Evolutionary conservation across 768 basidiomycete genomes (phyloP).

Genomic region (Serendipita sp.): DNA sequence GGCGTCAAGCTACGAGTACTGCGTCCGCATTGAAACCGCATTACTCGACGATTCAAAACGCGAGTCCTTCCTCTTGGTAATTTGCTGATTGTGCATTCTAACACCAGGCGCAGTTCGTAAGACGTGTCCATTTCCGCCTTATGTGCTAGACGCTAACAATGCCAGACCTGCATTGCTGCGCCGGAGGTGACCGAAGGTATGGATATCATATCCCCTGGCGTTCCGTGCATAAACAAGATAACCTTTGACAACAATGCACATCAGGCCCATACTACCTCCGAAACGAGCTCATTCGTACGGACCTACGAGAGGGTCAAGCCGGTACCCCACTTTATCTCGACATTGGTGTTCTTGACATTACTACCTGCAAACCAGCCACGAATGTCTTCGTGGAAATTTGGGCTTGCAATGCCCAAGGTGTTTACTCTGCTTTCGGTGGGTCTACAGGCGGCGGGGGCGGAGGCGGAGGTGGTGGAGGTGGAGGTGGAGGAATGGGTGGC

Average conservation of each 20-base stretch:
- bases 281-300: conserved; percentile 18
- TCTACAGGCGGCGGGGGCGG: background rate
- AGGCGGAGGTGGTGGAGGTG: background rate
- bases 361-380: conserved; percentile 23
- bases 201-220: background rate
- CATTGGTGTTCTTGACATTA: conserved; percentile 24
- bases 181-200: conserved; percentile 1
- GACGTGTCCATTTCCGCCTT: background rate
- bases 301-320: conserved; percentile 19
- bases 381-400: conserved; percentile 27
- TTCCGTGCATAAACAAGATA: background rate
- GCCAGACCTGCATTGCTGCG: background rate
- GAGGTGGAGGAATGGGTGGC: background rate
- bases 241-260: background rate
- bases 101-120: background rate
- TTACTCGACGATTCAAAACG: background rate
- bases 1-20: background rate
- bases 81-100: background rate
- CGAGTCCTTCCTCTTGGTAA: background rate
- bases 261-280: conserved; percentile 19
- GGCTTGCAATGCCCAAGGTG: conserved; percentile 15
- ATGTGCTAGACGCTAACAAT: background rate
- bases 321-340: conserved; percentile 24
- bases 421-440: background rate
- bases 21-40: background rate